Evolutionary conservation across 371 early-diverging fungal species (phyloP), one percentile per base, ranked within the genome.

Genomic region (Circinella minor): DNA sequence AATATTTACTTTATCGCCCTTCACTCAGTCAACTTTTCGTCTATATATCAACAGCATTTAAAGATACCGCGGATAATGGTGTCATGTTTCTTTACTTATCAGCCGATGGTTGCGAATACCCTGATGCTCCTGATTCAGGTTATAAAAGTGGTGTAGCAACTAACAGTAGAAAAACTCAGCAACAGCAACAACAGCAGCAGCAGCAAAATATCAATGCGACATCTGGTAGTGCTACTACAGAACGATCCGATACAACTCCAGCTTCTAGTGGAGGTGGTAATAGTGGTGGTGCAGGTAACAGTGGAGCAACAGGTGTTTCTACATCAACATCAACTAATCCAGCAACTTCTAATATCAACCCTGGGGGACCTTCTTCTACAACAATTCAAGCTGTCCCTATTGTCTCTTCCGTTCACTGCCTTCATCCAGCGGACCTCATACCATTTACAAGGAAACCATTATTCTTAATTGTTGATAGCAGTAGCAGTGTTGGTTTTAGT

Each of bases 361-460:
- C 63, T 2, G 64, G 43, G 18, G 10, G 63, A n/a, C n/a, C 63
- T 1, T 4, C 74, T 17, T n/a, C 66, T n/a, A 39, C 72, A 43
- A 61, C 57, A n/a, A 27, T 36, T 15, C 39, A 46, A 4, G 39
- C 62, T 36, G n/a, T 54, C n/a, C 48, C 55, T 15, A 48, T 39
- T 5, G 59, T 49, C 1, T 73, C 78, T 36, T 82, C 88, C 11
- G 80, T 86, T 57, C 89, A 95, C 77, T 90, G 94, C 37, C 78
- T 97, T 37, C 94, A 96, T 74, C 96, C 97, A 4, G 90, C 89
- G 1, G 99, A 98, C 67, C 83, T 98, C 9, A 74, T 96, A 3
- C 98, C 99, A 0, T 96, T 94, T 68, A 95, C 96, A 17, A 83
- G 99, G 39, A 97, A 97, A 71, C 96, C 99, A 0, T 72, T 98